These are phyloP conservation scores for Cucurbita maxima DNA, from an alignment of 306 rosid genomes.

Conservation along the genomic window DNA sequence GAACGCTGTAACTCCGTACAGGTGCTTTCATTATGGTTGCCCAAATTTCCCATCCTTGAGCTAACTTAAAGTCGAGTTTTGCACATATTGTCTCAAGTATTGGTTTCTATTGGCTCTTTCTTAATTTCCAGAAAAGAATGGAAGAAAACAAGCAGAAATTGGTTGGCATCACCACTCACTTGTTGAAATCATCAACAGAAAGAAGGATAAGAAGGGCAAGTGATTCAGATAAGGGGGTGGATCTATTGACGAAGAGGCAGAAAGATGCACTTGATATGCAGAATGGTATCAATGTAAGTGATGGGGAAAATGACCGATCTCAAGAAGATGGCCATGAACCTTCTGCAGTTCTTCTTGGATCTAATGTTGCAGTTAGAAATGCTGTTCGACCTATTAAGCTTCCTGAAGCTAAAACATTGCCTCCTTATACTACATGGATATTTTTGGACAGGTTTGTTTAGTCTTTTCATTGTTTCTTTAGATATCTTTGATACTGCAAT, in stretches of 20 bases:
- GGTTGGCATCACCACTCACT: slow-evolving; percentile 39
- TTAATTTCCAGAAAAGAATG: slow-evolving; percentile 51
- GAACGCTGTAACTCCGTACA: slow-evolving; percentile 38
- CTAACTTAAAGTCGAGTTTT: neutral
- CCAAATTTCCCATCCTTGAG: slow-evolving; percentile 3
- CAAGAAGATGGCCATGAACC: slow-evolving; percentile 65
- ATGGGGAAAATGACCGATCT: slow-evolving; percentile 42
- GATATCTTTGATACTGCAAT: neutral
- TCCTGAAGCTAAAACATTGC: slow-evolving; percentile 64
- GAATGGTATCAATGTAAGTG: slow-evolving; percentile 48
- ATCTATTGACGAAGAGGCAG: slow-evolving; percentile 67
- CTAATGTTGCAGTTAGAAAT: slow-evolving; percentile 79
- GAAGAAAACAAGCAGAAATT: slow-evolving; percentile 70
- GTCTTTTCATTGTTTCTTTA: slow-evolving; percentile 10
- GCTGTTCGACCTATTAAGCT: slow-evolving; percentile 89
- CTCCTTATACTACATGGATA: slow-evolving; percentile 97
- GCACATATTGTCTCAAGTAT: neutral
- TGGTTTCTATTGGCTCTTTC: neutral
- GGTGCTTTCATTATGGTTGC: slow-evolving; percentile 25
- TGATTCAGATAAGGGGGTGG: slow-evolving; percentile 28
- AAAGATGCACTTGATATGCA: slow-evolving; percentile 78
- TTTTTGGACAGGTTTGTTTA: slow-evolving; percentile 78
- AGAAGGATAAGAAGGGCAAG: slow-evolving; percentile 22
- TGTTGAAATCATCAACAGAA: slow-evolving; percentile 42
- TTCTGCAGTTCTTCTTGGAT: slow-evolving; percentile 90